Evolutionary conservation across 306 rosid species (phyloP).

Genomic region (Quercus gilva): DNA sequence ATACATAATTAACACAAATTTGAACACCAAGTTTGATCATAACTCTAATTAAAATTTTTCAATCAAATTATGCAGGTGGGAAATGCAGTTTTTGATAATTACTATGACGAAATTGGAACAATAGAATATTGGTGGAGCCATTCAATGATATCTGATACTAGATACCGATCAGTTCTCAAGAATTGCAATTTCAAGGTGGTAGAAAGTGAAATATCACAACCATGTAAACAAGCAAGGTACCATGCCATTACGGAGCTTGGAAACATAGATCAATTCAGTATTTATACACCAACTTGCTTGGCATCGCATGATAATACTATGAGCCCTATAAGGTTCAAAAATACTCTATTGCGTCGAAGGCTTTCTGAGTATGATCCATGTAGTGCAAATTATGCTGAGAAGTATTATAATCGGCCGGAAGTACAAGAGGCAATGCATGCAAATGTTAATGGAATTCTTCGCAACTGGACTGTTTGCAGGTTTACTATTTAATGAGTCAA

Average conservation of each 20-base stretch:
- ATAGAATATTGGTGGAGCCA: conserved; percentile 83
- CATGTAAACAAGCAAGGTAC: conserved; percentile 42
- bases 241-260: conserved; percentile 62
- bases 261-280: conserved; percentile 63
- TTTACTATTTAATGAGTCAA: not conserved
- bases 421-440: conserved; percentile 89
- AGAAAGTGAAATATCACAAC: conserved; percentile 12
- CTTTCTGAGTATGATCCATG: conserved; percentile 81
- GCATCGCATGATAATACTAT: conserved; percentile 9
- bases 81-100: conserved; percentile 64
- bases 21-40: not conserved
- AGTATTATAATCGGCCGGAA: conserved; percentile 60
- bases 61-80: conserved; percentile 49
- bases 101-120: conserved; percentile 59
- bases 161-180: conserved; percentile 61
- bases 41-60: not conserved
- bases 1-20: too few relatives aligned
- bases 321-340: conserved; percentile 41
- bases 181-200: conserved; percentile 56
- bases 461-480: conserved; percentile 96
- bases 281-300: conserved; percentile 59
- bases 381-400: conserved; percentile 72
- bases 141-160: conserved; percentile 65
- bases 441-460: conserved; percentile 59
- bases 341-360: conserved; percentile 41